Conservation (phyloP, 257 asterid species). For the Ophiorrhiza pumila region DNA sequence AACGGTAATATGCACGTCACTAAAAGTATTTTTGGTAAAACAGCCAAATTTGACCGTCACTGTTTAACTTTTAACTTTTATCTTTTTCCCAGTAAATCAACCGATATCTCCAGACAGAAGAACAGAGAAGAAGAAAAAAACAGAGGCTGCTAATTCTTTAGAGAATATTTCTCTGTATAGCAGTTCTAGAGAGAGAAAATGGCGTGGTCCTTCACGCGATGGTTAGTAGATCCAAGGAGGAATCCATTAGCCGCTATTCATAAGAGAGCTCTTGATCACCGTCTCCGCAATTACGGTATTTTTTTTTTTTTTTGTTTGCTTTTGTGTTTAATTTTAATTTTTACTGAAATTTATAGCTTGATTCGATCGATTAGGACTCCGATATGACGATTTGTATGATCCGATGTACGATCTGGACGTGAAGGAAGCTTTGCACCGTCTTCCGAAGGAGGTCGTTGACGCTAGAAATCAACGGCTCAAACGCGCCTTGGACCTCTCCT, state of each 20-base stretch:
- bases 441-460: conserved; percentile 74
- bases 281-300: conserved; percentile 68
- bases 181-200: too few species aligned
- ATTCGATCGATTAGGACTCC: conserved; percentile 46
- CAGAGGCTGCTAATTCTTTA: not conserved
- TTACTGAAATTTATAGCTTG: not conserved
- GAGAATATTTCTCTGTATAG: not conserved
- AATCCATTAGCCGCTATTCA: conserved; percentile 75
- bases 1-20: too few species aligned
- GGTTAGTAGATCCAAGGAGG: conserved; percentile 76
- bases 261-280: conserved; percentile 48
- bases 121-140: not conserved
- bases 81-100: too few species aligned
- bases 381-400: conserved; percentile 82
- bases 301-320: not conserved
- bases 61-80: too few species aligned
- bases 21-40: too few species aligned
- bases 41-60: too few species aligned
- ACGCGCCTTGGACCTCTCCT: conserved; percentile 89
- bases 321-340: not conserved
- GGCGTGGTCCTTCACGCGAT: conserved; percentile 50
- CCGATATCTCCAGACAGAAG: too few species aligned
- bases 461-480: conserved; percentile 81
- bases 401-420: conserved; percentile 76
- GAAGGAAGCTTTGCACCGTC: conserved; percentile 89